Percentiles rank a stretch among this genome's conserved stretches.
Evolutionary conservation across 2,329 filamentous ascomycete species (phyloP).

Genomic region (Leptographium radiaticola): DNA sequence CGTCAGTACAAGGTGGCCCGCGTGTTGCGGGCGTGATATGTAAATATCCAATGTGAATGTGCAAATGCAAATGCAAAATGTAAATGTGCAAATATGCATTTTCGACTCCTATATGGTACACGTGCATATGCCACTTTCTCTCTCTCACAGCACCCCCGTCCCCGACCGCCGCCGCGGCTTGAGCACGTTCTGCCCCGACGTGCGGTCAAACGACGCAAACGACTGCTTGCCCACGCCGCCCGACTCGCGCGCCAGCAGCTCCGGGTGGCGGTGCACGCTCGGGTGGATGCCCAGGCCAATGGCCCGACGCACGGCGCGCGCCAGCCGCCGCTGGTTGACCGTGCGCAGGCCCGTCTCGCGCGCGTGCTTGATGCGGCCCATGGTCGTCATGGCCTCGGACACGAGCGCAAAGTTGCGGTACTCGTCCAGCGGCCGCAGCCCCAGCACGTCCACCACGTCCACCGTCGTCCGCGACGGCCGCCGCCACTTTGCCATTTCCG

Average conservation of each 20-base stretch:
- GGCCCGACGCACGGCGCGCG: slow-evolving; percentile 80
- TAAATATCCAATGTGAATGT: background rate
- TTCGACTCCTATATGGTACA: no score
- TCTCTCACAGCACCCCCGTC: no score
- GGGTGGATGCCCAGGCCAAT: slow-evolving; percentile 89
- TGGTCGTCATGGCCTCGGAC: slow-evolving; percentile 72
- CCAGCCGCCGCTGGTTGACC: slow-evolving; percentile 84
- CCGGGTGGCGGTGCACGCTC: slow-evolving; percentile 78
- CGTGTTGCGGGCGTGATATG: slow-evolving; percentile 13
- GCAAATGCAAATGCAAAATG: background rate
- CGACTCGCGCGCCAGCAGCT: slow-evolving; percentile 45
- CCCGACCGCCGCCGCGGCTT: background rate
- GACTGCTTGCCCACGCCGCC: slow-evolving; percentile 2
- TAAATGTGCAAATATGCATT: no score
- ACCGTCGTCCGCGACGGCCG: slow-evolving; percentile 35
- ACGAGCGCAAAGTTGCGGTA: slow-evolving; percentile 95
- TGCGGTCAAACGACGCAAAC: background rate
- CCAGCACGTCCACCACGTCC: slow-evolving; percentile 71
- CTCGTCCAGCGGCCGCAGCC: slow-evolving; percentile 66
- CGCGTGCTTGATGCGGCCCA: slow-evolving; percentile 74
- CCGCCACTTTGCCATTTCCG: slow-evolving; percentile 74
- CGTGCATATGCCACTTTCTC: no score
- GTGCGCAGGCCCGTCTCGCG: slow-evolving; percentile 66
- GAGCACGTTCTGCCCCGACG: no score
- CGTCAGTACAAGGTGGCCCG: slow-evolving; percentile 36